Base-by-base conservation (phyloP, 768 basidiomycete genomes). In the Inosperma sp. region DNA sequence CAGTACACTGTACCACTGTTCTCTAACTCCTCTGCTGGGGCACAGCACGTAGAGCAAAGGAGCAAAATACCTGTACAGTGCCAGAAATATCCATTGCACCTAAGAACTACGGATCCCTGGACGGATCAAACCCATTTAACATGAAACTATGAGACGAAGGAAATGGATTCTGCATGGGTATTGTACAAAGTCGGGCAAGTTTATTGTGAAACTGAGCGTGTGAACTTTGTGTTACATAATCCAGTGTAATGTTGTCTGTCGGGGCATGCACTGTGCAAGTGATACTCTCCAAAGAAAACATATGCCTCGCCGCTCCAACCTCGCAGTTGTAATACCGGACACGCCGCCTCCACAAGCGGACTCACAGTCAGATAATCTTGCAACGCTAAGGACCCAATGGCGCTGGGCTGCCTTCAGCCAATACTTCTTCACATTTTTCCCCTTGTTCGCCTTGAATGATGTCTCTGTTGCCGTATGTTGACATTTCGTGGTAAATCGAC, bases 361-460 rank as follows among this genome's bases (percentile, higher is more conserved):
- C 52, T 60, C 48, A 46, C 65, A 53, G 29, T 40, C 63, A 35
- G 65, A 73, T 35, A 72, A 81, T 59, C 65, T 86, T 46, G 54
- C 64, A 37, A 62, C 71, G 23, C 83, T 96, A 45, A 78, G 93
- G 49, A 82, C 73, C 51, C 81, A 91, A 56, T 94, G 90, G 90
- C 84, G 88, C 75, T 95, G 91, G 91, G 93, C 93, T 5, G 86
- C 86, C 21, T 87, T 93, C 68, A 80, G 80, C 68, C 91, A 94
- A 65, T 94, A 95, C 77, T 85, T 90, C 70, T 85, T 78, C 66
- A 91, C 86, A 22, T 95, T 94, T 70, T 75, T 78, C 41, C 77
- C 78, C 43, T 74, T 93, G 50, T 79, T 94, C 56, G 74, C 81
- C 31, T 76, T 86, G 72, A 68, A 78, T 36, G 86, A 88, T 60